Evolutionary conservation across 768 basidiomycete genomes (phyloP).

Genomic region (Rhizopogon vulgaris): DNA sequence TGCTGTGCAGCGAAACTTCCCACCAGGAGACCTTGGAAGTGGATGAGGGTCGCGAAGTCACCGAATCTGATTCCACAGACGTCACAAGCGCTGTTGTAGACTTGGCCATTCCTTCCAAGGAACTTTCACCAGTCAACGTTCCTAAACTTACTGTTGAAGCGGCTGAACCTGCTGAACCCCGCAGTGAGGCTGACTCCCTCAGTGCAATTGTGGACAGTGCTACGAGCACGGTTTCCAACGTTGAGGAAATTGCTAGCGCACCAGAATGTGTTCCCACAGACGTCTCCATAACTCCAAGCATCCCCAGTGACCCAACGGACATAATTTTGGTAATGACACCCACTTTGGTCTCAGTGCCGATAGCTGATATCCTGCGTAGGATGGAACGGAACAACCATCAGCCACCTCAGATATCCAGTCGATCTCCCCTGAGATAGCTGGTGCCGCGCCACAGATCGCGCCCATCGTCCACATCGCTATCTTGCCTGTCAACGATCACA

Average conservation of each 20-base stretch:
- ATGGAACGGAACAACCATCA: background rate
- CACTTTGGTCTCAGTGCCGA: background rate
- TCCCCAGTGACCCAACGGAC: background rate
- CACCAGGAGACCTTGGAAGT: background rate
- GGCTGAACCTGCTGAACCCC: background rate
- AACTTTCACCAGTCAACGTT: background rate
- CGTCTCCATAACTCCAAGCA: background rate
- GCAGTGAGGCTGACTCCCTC: background rate
- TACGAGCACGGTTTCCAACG: background rate
- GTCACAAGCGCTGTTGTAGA: background rate
- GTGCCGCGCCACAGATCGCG: conserved; percentile 14
- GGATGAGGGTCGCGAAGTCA: background rate
- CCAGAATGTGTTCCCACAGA: background rate
- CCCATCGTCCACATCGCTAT: conserved; percentile 32
- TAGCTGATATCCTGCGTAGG: background rate
- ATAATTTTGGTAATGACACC: background rate
- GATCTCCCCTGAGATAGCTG: conserved; percentile 1
- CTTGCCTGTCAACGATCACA: conserved; percentile 38
- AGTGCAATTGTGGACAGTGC: background rate
- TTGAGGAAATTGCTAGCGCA: background rate
- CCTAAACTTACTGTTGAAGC: background rate
- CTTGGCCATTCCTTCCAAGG: background rate
- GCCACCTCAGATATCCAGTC: conserved; percentile 15
- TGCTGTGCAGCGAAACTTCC: background rate
- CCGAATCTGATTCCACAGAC: background rate